Evolutionary conservation across 352 stramenopile genomes (phyloP), one percentile per base, ranked within the genome.

Genomic region (Blastocystis sp.): DNA sequence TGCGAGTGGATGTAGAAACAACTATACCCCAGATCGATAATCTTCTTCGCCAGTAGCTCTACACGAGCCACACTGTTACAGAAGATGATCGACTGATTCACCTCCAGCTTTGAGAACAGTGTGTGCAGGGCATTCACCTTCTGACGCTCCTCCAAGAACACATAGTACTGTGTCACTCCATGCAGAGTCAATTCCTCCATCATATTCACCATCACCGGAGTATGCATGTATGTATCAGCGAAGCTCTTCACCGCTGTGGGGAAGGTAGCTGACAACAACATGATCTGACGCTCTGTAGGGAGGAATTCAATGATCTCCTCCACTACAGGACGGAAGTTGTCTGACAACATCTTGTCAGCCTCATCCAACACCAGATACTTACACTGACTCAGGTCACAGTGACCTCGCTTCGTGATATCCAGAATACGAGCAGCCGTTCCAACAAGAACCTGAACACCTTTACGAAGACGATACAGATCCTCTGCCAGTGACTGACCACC

Each of bases 1-100:
- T 98, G 98, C 77, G 97, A 95, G 90, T 99, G 97, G 90, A 99
- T 99, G 90, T 98, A 99, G 89, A 98, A 99, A 91, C 96, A 99
- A 63, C 94, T 98, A 89, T 98, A 99, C 19, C 96, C 96, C 27
- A 99, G 91, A 90, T 99, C 95, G 4, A 96, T 99, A 61, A 99
- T 97, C 90, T 98, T 98, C 91, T 98, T 98, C 39, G 96, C 96
- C 16, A 99, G 90, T 57, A 99, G 90, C 90, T 99, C 96, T 11
- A 99, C 97, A 66, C 97, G 95, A 89, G 98, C 98, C 61, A 98
- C 96, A 85, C 94, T 98, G 91, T 99, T 99, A 90, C 95, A 98
- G 89, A 99, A 99, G 87, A 99, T 99, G 90, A 99, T 99, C 88
- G 93, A 97, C 92, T 99, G 97, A 89, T 98, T 99, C 88, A 99